Evolutionary conservation across 768 basidiomycete species (phyloP), one percentile per base, ranked within the genome.

Genomic region (Gloeopeniophorella convolvens): DNA sequence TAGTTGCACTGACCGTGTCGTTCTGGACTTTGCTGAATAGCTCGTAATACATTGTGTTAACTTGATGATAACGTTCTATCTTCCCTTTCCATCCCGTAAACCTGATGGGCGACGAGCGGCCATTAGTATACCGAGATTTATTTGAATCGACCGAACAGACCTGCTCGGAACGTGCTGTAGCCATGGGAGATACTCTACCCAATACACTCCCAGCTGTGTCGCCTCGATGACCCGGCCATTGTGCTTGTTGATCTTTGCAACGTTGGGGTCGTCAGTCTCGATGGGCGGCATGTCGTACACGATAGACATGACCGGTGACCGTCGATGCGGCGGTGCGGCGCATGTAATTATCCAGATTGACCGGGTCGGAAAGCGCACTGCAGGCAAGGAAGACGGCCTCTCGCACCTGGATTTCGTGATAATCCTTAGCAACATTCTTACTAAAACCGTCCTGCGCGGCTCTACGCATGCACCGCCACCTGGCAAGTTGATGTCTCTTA

Each of bases 331-430:
- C 50, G 35, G n/a, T n/a, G n/a, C n/a, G n/a, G n/a, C n/a, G n/a
- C n/a, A n/a, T n/a, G n/a, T n/a, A n/a, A n/a, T n/a, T 48, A 11
- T 57, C 37, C 7, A 65, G 48, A 7, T 57, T 44, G 0, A 54
- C 55, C 0, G 66, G 66, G 18, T 60, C 48, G 9, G 47, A 43
- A 15, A 65, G 46, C 4, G 72, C 30, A 16, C 63, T 64, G n/a
- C 54, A 41, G n/a, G 69, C 56, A 27, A 73, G 61, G 11, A 58
- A 42, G 12, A 50, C 59, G 3, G 64, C 62, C 55, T 69, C 65
- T 24, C 50, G 39, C 41, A 65, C 61, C 39, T 67, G 61, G 26
- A 66, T 55, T 15, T 55, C 51, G 12, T 55, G 51, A 50, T 65
- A 65, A n/a, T n/a, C n/a, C 21, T 12, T 3, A 40, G 26, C 21